These are phyloP conservation scores for Cydonia oblonga DNA, from an alignment of 331 rosid species.

Conservation along the genomic window DNA sequence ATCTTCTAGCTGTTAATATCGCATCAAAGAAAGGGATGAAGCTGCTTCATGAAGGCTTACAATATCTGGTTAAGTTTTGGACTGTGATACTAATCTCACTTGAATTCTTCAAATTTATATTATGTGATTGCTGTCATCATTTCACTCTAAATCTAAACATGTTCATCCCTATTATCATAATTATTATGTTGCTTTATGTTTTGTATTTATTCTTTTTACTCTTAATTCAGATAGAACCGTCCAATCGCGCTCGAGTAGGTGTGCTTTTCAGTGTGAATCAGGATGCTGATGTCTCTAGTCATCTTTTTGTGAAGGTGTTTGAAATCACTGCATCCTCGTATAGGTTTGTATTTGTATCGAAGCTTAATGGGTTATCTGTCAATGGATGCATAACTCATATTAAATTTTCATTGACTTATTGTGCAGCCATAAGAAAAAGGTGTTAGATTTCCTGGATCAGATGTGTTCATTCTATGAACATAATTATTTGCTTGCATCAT, in stretches of 20 bases:
- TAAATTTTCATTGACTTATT: slow-evolving; percentile 7
- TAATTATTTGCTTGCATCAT: slow-evolving; percentile 34
- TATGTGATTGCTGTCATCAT: slow-evolving; percentile 1
- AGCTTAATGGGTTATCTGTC: background rate
- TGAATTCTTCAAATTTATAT: slow-evolving; percentile 7
- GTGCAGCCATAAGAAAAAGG: slow-evolving; percentile 73
- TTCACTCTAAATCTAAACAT: background rate
- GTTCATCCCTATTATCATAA: slow-evolving; percentile 6
- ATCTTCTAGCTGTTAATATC: slow-evolving; percentile 68
- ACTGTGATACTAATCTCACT: slow-evolving; percentile 8
- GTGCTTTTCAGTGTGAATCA: slow-evolving; percentile 53
- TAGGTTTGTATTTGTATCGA: slow-evolving; percentile 46
- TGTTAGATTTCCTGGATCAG: slow-evolving; percentile 61
- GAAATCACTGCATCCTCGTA: slow-evolving; percentile 54
- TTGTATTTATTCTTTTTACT: background rate
- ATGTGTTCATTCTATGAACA: slow-evolving; percentile 59
- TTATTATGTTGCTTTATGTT: background rate
- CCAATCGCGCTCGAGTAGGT: slow-evolving; percentile 68
- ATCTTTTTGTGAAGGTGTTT: slow-evolving; percentile 60
- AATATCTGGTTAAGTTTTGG: slow-evolving; percentile 54
- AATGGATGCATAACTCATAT: background rate
- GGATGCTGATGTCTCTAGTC: slow-evolving; percentile 35
- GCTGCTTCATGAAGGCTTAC: slow-evolving; percentile 71
- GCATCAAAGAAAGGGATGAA: slow-evolving; percentile 59
- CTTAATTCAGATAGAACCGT: slow-evolving; percentile 53